Conservation (phyloP, 345 rosid genomes). For the Lenwebbia sp. region DNA sequence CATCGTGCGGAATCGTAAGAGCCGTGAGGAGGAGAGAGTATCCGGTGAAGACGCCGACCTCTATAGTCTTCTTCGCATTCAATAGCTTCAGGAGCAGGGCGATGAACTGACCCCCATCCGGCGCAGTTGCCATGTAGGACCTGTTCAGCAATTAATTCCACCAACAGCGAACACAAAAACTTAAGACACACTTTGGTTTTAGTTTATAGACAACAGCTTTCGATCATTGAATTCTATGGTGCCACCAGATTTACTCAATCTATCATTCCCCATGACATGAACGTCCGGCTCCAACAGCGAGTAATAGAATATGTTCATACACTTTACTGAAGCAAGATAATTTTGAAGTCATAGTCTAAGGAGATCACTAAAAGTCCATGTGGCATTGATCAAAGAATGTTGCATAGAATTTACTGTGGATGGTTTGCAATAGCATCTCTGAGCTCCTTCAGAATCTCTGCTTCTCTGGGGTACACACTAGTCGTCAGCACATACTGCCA, state of each 20-base stretch:
- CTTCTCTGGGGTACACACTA: slow-evolving; percentile 54
- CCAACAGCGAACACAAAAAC: not conserved
- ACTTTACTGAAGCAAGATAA: no score
- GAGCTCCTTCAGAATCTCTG: slow-evolving; percentile 45
- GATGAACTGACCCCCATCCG: slow-evolving; percentile 62
- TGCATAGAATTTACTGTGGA: slow-evolving; percentile 13
- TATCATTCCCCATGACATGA: not conserved
- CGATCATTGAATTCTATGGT: not conserved
- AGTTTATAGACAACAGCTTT: not conserved
- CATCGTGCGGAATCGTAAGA: slow-evolving; percentile 54
- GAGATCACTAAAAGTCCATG: not conserved
- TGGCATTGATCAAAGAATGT: not conserved
- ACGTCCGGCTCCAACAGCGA: not conserved
- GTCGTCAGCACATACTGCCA: slow-evolving; percentile 50
- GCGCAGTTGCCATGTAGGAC: slow-evolving; percentile 19
- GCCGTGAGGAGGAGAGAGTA: slow-evolving; percentile 76
- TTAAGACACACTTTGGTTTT: not conserved
- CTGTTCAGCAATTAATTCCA: not conserved
- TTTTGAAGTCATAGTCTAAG: not conserved
- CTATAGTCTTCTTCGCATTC: slow-evolving; percentile 50
- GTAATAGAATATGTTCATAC: not conserved
- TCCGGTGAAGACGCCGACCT: slow-evolving; percentile 67
- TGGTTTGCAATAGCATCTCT: slow-evolving; percentile 38
- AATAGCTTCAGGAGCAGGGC: slow-evolving; percentile 38
- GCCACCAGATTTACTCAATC: not conserved